Conservation (phyloP, 345 rosid species). For the Boechera stricta region DNA sequence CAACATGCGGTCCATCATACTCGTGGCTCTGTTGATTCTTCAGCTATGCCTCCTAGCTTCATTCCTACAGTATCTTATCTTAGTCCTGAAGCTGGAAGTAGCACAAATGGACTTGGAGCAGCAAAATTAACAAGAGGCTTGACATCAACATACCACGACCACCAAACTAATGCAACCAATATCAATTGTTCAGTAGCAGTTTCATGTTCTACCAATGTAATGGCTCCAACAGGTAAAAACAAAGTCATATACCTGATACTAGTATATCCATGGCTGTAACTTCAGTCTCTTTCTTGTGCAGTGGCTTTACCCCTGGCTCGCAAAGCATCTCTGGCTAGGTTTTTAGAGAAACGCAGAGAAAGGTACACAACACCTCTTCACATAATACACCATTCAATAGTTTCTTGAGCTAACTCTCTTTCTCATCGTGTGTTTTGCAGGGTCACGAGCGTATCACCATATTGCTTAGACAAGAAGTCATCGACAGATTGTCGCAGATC, state of each 20-base stretch:
- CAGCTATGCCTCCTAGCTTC: slow-evolving; percentile 51
- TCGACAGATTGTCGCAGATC: slow-evolving; percentile 42
- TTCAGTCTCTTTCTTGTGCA: slow-evolving; percentile 36
- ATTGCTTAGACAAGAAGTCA: slow-evolving; percentile 48
- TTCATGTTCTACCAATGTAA: slow-evolving; percentile 32
- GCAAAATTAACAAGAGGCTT: slow-evolving; percentile 41
- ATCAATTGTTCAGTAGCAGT: slow-evolving; percentile 37
- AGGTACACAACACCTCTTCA: slow-evolving; percentile 51
- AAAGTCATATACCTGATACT: neutral
- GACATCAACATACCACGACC: slow-evolving; percentile 41
- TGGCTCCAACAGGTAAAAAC: slow-evolving; percentile 58
- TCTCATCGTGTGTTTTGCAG: slow-evolving; percentile 41
- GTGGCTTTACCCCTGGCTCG: slow-evolving; percentile 83
- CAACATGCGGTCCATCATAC: slow-evolving; percentile 47
- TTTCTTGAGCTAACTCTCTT: slow-evolving; percentile 29
- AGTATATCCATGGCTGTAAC: neutral
- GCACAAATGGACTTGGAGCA: slow-evolving; percentile 45
- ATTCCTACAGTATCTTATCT: slow-evolving; percentile 54
- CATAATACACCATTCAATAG: slow-evolving; percentile 20
- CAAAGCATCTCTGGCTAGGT: slow-evolving; percentile 82
- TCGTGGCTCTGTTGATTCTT: slow-evolving; percentile 49
- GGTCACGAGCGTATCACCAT: slow-evolving; percentile 55
- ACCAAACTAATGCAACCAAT: slow-evolving; percentile 50
- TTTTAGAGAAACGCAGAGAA: slow-evolving; percentile 83
- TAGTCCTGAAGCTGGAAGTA: slow-evolving; percentile 52